Base-by-base conservation (phyloP, 805 yeast genomes). In the Hanseniaspora lachancei region DNA sequence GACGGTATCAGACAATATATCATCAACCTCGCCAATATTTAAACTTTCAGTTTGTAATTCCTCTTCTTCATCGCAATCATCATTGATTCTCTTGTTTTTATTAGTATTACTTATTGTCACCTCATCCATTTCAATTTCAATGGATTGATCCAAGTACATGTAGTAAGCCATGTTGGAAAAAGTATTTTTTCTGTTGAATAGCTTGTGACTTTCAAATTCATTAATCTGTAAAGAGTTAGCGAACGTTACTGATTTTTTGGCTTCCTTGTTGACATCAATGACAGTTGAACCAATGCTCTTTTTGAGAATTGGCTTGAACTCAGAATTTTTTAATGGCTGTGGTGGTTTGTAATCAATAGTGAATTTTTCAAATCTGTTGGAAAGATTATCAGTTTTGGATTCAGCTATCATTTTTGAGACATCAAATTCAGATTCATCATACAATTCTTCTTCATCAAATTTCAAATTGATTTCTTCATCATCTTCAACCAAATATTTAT, bases 191-290 rank as follows among this genome's bases (percentile, higher is more conserved):
- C 59, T 64, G 8, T 67, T 68, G 42, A 65, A 69, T 12, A 60
- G 60, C 52, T 68, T 68, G 32, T 65, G 54, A 56, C 60, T 68
- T 55, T 67, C 69, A 18, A 68, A 65, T 57, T 67, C 70, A 53
- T 61, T 61, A 21, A 68, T 62, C 56, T 67, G 68, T 10, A 68
- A 59, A n/a, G 58, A 52, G 5, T 62, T 44, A 2, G 71, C 72
- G 58, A 68, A 68, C 2, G 67, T 65, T 41, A 68, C 70, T 43
- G 54, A 57, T 50, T 67, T 68, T 52, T 62, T 62, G 13, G 54
- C 58, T 7, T 24, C 36, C 20, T 38, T 29, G 40, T 44, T 54
- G 16, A 24, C 10, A 23, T 34, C 23, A 23, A 42, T 23, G 8
- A 38, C 44, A 2, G 39, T 18, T n/a, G 21, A 15, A 2, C 55